Base-by-base conservation (phyloP, 495 filamentous ascomycete species). In the Hyaloscypha finlandica region DNA sequence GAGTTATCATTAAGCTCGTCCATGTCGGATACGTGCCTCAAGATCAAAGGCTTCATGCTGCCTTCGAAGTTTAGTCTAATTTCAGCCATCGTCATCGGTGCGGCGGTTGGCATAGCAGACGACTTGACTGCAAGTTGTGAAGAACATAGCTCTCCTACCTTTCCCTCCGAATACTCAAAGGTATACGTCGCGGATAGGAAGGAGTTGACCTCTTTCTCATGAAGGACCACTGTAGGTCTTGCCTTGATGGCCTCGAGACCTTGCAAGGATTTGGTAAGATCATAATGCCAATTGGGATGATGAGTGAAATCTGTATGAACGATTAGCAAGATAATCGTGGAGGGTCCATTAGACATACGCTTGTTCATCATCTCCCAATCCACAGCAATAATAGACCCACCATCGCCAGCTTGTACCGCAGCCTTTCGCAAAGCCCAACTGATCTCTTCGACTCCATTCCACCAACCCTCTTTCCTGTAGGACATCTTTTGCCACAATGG, bases 391-490 rank as follows among this genome's bases (percentile, higher is more conserved):
- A 94, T 77, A 16, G 86, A 83, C 51, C 89, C 88, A 14, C 81
- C 81, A 69, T 93, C 86, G 14, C 87, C 84, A 14, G 82, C 74
- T 59, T 83, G 83, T 0, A 82, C 71, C 4, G 94, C 94, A 68
- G 90, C 92, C 65, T 91, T 82, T 70, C 92, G 85, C 51, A 97
- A 80, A 11, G 83, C 81, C 89, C 90, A 92, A 62, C 87, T 82
- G 59, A 95, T 81, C 54, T 90, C 88, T 74, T 88, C 87, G 63
- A 92, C 86, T 11, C 93, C 81, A 51, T 83, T 77, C 83, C 89
- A 90, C 95, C 96, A 98, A 20, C 90, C 88, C 69, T 96, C 90
- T 39, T 76, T 78, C 54, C 95, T 85, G 83, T 90, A 96, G 11
- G 83, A 84, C 77, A 92, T 84, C 5, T 80, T 83, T 59, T 87